Conservation (phyloP, 495 filamentous ascomycete genomes). For the Penicillium mononematosum region DNA sequence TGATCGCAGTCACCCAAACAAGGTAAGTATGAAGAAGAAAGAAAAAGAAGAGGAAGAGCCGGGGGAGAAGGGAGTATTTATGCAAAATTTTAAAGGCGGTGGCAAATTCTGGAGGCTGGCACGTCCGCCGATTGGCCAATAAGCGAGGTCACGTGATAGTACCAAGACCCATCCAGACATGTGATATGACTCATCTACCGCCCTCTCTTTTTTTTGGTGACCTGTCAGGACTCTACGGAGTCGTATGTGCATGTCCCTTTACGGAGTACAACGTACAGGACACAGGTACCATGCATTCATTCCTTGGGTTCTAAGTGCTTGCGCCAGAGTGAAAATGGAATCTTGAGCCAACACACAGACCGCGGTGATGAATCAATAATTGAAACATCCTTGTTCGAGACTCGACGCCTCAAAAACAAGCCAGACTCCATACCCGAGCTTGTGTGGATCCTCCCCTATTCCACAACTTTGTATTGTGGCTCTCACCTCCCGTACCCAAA, state of each 20-base stretch:
- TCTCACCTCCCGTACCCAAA: not conserved
- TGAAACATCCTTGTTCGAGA: conserved; percentile 47
- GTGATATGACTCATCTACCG: conserved; percentile 2
- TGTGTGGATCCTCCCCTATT: conserved; percentile 21
- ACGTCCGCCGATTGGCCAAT: not conserved
- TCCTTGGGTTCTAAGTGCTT: not conserved
- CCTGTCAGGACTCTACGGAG: not conserved
- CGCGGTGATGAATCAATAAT: conserved; percentile 43
- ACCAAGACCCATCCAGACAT: not conserved
- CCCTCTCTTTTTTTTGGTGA: not conserved
- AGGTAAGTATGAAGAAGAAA: conserved; percentile 74
- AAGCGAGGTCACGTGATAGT: not conserved
- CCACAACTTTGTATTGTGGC: conserved; percentile 18
- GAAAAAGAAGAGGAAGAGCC: conserved; percentile 36
- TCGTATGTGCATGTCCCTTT: not conserved
- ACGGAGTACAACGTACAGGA: not conserved
- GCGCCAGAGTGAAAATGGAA: not conserved
- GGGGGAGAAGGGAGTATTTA: conserved; percentile 28
- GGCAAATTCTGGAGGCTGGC: conserved; percentile 4
- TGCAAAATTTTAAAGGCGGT: conserved; percentile 20
- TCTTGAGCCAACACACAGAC: not conserved
- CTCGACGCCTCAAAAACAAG: conserved; percentile 14
- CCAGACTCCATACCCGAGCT: conserved; percentile 15
- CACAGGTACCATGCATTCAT: conserved; percentile 8
- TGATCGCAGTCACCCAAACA: conserved; percentile 64